Evolutionary conservation across 805 yeast genomes (phyloP).

Genomic region (Blastobotrys muscicola): DNA sequence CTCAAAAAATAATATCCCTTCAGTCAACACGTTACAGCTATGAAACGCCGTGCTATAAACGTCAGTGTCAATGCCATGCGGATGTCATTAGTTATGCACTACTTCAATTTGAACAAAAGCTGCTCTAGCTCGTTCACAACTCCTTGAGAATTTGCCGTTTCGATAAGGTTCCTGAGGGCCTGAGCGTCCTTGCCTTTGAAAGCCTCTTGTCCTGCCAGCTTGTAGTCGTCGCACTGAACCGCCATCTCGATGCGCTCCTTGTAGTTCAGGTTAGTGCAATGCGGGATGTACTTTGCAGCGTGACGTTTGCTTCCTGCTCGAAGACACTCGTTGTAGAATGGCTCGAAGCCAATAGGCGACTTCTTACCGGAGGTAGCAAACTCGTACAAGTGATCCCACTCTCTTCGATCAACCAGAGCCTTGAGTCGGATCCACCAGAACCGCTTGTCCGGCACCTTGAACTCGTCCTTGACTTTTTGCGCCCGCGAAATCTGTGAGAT

Average conservation of each 20-base stretch:
- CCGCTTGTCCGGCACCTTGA: slow-evolving; percentile 49
- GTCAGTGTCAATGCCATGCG: no score
- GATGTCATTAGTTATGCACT: neutral
- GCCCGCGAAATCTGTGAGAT: slow-evolving; percentile 45
- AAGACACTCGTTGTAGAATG: slow-evolving; percentile 48
- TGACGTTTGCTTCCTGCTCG: slow-evolving; percentile 47
- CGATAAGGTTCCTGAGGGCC: slow-evolving; percentile 14
- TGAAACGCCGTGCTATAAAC: neutral
- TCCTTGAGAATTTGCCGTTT: slow-evolving; percentile 12
- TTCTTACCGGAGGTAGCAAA: slow-evolving; percentile 39
- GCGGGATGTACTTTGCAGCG: slow-evolving; percentile 49
- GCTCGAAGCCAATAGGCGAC: slow-evolving; percentile 64
- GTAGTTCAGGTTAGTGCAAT: slow-evolving; percentile 39
- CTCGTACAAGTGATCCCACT: slow-evolving; percentile 48
- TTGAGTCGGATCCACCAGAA: slow-evolving; percentile 46
- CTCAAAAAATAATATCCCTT: neutral
- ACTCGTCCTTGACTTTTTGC: slow-evolving; percentile 38
- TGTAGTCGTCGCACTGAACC: slow-evolving; percentile 40
- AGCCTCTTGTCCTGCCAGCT: slow-evolving; percentile 26
- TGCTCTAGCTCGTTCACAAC: slow-evolving; percentile 11
- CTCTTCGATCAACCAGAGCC: slow-evolving; percentile 36
- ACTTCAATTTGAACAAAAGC: slow-evolving; percentile 4
- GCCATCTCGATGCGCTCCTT: slow-evolving; percentile 42
- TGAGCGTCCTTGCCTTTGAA: slow-evolving; percentile 18
- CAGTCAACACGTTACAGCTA: neutral